A percentile compares a stretch with the other conserved stretches of the same genome.
These are phyloP conservation scores for Massarina eburnea DNA, from an alignment of 2,329 filamentous ascomycete genomes.

Conservation along the genomic window DNA sequence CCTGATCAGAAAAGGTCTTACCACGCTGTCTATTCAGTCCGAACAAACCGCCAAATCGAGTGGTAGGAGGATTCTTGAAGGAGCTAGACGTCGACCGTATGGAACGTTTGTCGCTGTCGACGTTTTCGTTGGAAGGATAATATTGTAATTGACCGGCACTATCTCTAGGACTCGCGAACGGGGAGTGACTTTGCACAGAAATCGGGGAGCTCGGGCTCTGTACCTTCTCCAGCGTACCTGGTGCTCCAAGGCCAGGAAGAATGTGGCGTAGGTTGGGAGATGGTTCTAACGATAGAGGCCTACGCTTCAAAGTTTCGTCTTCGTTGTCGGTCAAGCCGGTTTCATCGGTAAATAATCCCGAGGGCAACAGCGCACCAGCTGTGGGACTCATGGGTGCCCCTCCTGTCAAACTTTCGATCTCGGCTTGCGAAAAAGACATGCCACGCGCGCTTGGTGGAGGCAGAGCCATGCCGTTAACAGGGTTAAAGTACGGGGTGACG, in stretches of 20 bases:
- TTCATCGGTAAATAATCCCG: constrained; percentile 65
- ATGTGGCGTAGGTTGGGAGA: constrained; percentile 35
- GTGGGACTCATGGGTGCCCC: constrained; percentile 76
- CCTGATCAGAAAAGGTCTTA: constrained; percentile 63
- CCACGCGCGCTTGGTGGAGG: constrained; percentile 32
- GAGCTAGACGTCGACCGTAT: constrained; percentile 54
- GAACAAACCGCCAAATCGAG: constrained; percentile 62
- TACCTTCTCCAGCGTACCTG: constrained; percentile 36
- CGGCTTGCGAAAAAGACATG: constrained; percentile 58
- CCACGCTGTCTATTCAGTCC: constrained; percentile 61
- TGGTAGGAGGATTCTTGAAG: constrained; percentile 50
- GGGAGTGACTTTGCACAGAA: constrained; percentile 46
- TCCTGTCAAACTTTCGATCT: constrained; percentile 61
- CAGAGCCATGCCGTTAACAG: constrained; percentile 64
- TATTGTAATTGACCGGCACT: constrained; percentile 48
- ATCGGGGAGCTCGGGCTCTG: constrained; percentile 47
- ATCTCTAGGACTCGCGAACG: constrained; percentile 52
- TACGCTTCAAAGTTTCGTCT: constrained; percentile 32
- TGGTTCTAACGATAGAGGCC: constrained; percentile 25
- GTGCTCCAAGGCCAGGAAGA: constrained; percentile 46
- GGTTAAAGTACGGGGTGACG: constrained; percentile 57
- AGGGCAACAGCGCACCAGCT: constrained; percentile 72
- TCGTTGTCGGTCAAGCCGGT: constrained; percentile 52
- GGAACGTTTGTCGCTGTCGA: constrained; percentile 50
- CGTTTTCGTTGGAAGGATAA: constrained; percentile 43